A percentile compares a stretch with the other conserved stretches of the same genome.
These are phyloP conservation scores for Populus hybrid DNA, from an alignment of 441 rosid genomes.

Conservation along the genomic window DNA sequence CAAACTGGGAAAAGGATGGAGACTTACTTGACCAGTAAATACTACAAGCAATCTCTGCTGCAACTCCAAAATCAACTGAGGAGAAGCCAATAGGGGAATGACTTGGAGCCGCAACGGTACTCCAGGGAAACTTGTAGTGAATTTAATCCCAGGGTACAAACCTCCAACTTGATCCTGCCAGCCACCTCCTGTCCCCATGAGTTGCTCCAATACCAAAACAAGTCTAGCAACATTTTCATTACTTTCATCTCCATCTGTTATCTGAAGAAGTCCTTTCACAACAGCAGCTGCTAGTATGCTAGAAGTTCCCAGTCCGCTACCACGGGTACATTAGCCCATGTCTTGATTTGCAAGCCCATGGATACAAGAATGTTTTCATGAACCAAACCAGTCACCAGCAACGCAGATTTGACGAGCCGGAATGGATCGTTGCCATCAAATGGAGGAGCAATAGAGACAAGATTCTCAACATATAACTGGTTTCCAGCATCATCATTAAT, in stretches of 20 bases:
- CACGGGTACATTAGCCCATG: constrained; percentile 93
- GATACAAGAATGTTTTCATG: constrained; percentile 41
- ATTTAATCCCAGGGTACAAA: constrained; percentile 78
- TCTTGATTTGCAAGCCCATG: constrained; percentile 58
- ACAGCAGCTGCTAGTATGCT: constrained; percentile 96
- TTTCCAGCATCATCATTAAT: constrained; percentile 75
- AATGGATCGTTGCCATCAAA: constrained; percentile 63
- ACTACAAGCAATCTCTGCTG: constrained; percentile 83
- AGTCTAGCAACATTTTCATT: constrained; percentile 85
- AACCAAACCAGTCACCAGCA: constrained; percentile 68
- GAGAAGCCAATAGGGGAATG: constrained; percentile 66
- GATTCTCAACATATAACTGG: constrained; percentile 46
- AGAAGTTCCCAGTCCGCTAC: constrained; percentile 94
- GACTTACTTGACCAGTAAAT: constrained; percentile 90
- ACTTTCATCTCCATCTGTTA: constrained; percentile 69
- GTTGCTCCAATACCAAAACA: constrained; percentile 84
- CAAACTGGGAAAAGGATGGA: not conserved
- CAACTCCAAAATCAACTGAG: constrained; percentile 59
- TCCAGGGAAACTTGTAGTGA: constrained; percentile 86
- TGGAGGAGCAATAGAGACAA: constrained; percentile 53
- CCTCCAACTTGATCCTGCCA: constrained; percentile 99
- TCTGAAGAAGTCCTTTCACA: constrained; percentile 79
- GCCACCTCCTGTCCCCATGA: constrained; percentile 98
- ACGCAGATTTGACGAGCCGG: constrained; percentile 83
- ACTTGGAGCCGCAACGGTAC: constrained; percentile 85